These are phyloP conservation scores for Penicillium sp. DNA, from an alignment of 2,329 filamentous ascomycete genomes.

Conservation along the genomic window DNA sequence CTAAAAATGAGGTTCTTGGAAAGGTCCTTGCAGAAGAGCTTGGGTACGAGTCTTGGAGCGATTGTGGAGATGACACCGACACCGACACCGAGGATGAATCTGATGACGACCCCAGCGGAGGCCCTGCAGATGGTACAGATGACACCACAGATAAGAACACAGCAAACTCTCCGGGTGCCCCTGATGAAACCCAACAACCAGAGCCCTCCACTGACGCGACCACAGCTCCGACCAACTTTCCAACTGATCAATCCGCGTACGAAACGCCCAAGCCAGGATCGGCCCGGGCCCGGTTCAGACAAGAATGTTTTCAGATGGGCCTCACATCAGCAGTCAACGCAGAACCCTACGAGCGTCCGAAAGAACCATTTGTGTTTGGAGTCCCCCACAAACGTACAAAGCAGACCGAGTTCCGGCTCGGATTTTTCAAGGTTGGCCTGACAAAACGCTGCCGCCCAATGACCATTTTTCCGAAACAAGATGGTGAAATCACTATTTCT, in stretches of 20 bases:
- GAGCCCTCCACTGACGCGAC: not conserved
- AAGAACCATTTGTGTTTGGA: not conserved
- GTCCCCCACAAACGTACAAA: not conserved
- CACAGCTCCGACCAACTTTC: not conserved
- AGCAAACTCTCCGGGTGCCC: not conserved
- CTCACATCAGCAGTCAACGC: not conserved
- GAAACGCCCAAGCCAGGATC: not conserved
- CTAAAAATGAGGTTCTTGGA: not conserved
- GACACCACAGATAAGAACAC: not conserved
- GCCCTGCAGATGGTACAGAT: not conserved
- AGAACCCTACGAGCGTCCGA: not conserved
- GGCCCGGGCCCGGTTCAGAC: not conserved
- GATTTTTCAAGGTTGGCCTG: conserved; percentile 14
- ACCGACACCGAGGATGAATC: not conserved
- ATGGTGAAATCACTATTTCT: conserved; percentile 16
- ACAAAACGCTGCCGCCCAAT: conserved; percentile 19
- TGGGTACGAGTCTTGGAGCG: not conserved
- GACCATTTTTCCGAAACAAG: conserved; percentile 21
- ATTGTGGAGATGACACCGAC: not conserved
- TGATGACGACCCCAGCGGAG: not conserved
- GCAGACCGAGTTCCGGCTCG: conserved; percentile 16
- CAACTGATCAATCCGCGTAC: not conserved
- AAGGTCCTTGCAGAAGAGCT: conserved; percentile 2
- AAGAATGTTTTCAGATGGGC: not conserved
- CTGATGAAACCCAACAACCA: not conserved